Evolutionary conservation across 805 yeast genomes (phyloP).

Genomic region (Myxozyma neglecta): DNA sequence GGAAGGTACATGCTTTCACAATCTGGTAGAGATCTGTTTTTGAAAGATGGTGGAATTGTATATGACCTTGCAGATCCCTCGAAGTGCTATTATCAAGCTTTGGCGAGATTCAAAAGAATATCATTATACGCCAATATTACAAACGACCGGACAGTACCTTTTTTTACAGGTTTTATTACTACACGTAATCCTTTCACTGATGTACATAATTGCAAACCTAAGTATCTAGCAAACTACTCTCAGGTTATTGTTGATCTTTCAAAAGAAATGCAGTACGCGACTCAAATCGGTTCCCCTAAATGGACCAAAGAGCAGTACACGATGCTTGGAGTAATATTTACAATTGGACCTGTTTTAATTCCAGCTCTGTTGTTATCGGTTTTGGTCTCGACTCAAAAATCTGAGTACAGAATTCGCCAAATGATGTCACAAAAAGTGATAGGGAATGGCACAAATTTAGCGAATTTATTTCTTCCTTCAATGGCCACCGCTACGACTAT

Average conservation of each 20-base stretch:
- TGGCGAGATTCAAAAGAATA: conserved; percentile 57
- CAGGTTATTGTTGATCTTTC: conserved; percentile 24
- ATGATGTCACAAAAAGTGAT: neutral
- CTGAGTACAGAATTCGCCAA: conserved; percentile 14
- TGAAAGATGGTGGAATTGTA: conserved; percentile 48
- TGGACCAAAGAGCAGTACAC: conserved; percentile 14
- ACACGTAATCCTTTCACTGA: conserved; percentile 69
- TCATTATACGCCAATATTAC: conserved; percentile 69
- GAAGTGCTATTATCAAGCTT: conserved; percentile 48
- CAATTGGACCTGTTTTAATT: conserved; percentile 26
- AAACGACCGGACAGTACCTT: conserved; percentile 85
- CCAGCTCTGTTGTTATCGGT: conserved; percentile 9
- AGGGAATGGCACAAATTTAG: neutral
- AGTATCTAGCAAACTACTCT: neutral
- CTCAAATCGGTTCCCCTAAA: neutral
- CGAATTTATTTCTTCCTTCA: neutral
- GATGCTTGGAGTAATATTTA: conserved; percentile 12
- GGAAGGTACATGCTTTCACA: conserved; percentile 61
- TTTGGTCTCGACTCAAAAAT: conserved; percentile 17
- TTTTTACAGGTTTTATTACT: conserved; percentile 77
- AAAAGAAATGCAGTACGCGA: neutral
- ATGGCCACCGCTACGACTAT: neutral
- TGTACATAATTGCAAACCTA: conserved; percentile 31
- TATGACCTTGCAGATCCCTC: conserved; percentile 55
- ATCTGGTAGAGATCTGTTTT: conserved; percentile 62